Conservation (phyloP, 129 eudicot species). For the Tagetes patula region DNA sequence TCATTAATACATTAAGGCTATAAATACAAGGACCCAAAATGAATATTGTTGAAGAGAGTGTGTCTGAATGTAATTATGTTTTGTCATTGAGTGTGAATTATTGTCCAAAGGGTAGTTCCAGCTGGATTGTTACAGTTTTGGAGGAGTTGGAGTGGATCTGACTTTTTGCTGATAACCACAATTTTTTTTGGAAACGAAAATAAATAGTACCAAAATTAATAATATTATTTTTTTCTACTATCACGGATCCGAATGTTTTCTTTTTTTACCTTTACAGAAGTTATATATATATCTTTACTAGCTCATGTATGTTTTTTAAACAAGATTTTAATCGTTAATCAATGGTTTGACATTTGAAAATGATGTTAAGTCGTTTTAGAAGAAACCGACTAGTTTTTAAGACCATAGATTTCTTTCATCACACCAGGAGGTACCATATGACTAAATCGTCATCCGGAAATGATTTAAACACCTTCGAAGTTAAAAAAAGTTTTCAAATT, state of each 20-base stretch:
- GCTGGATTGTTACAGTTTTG: conserved; percentile 46
- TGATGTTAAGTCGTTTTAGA: too few relatives aligned
- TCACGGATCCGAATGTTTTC: conserved; percentile 31
- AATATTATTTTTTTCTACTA: background rate
- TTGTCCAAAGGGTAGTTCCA: conserved; percentile 42
- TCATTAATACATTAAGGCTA: background rate
- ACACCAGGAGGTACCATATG: too few relatives aligned
- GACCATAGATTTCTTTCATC: too few relatives aligned
- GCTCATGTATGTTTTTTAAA: too few relatives aligned
- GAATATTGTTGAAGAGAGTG: conserved; percentile 16
- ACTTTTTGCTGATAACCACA: conserved; percentile 35
- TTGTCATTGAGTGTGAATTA: conserved; percentile 36
- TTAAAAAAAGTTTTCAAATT: background rate
- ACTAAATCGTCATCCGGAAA: too few relatives aligned
- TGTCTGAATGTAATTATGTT: conserved; percentile 19
- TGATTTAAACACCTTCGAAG: background rate
- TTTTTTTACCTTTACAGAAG: too few relatives aligned
- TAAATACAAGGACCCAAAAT: conserved; percentile 25
- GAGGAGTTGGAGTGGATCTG: conserved; percentile 44
- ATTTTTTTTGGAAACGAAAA: conserved; percentile 29
- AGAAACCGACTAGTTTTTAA: too few relatives aligned
- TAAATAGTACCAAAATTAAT: conserved; percentile 16
- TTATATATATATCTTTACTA: too few relatives aligned
- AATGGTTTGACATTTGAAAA: too few relatives aligned
- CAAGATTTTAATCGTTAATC: too few relatives aligned